phyloP scores from a whole-genome alignment of 2,329 filamentous ascomycete genomes.

The Colletotrichum gigasporum region DNA sequence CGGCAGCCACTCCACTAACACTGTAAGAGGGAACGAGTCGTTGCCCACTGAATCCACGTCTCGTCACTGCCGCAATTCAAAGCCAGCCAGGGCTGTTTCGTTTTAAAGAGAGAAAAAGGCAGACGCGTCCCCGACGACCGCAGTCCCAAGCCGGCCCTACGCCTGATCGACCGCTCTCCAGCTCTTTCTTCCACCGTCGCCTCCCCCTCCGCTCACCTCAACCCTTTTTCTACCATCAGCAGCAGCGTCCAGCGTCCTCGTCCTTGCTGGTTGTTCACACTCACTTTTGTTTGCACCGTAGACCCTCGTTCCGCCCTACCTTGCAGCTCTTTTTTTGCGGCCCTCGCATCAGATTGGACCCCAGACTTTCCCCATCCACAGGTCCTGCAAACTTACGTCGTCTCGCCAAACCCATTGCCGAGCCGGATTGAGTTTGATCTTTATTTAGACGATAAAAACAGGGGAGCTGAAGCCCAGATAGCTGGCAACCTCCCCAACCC shows the following conservation, averaged over 20 bases:
- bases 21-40: constrained; percentile 19
- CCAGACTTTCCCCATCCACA: background rate
- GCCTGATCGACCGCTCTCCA: constrained; percentile 4
- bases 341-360: constrained; percentile 15
- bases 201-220: background rate
- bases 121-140: constrained; percentile 23
- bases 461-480: constrained; percentile 26
- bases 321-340: background rate
- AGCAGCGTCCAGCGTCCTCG: background rate
- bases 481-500: constrained; percentile 12
- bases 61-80: constrained; percentile 31
- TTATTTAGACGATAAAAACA: constrained; percentile 27
- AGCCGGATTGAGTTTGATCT: constrained; percentile 30
- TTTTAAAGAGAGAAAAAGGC: constrained; percentile 29
- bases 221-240: background rate
- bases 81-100: constrained; percentile 28
- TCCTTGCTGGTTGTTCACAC: background rate
- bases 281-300: constrained; percentile 5
- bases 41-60: constrained; percentile 28
- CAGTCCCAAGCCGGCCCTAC: background rate
- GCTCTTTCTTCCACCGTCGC: background rate
- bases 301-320: constrained; percentile 4
- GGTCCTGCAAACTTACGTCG: constrained; percentile 18
- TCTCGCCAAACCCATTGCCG: constrained; percentile 31
- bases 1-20: constrained; percentile 14